These are phyloP conservation scores for Sugiyamaella japonica DNA, from an alignment of 1,139 yeast species.

Conservation along the genomic window DNA sequence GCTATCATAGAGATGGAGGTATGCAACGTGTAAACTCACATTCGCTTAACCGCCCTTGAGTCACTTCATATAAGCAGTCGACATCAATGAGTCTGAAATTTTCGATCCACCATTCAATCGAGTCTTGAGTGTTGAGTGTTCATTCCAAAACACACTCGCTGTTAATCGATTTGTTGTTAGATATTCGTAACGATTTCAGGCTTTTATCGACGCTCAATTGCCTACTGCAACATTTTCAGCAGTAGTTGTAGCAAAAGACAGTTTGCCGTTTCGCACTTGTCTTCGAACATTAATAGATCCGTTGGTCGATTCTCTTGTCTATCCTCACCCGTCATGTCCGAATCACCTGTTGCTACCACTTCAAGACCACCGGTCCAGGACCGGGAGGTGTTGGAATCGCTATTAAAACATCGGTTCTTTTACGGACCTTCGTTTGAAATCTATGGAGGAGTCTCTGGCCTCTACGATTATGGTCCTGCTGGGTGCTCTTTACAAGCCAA, in stretches of 20 bases:
- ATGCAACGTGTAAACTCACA: neutral
- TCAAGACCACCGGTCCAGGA: constrained; percentile 14
- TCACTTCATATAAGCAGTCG: neutral
- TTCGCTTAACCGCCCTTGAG: neutral
- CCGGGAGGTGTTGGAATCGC: constrained; percentile 83
- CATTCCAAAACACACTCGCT: neutral
- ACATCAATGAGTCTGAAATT: constrained; percentile 10
- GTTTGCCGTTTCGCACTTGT: neutral
- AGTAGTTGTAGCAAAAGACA: constrained; percentile 3
- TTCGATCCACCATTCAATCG: constrained; percentile 2
- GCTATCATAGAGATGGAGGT: too few relatives aligned
- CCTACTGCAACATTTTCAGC: constrained; percentile 10
- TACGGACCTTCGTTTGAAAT: constrained; percentile 97
- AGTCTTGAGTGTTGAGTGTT: neutral
- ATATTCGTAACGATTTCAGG: constrained; percentile 7
- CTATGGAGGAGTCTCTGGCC: constrained; percentile 97
- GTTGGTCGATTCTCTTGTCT: neutral
- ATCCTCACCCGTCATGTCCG: constrained; percentile 1
- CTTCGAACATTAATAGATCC: neutral
- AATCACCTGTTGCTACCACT: neutral
- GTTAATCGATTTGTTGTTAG: neutral
- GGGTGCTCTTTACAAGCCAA: constrained; percentile 98
- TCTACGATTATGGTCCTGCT: constrained; percentile 99
- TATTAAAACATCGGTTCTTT: constrained; percentile 92
- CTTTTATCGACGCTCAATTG: constrained; percentile 1